Evolutionary conservation across 495 filamentous ascomycete species (phyloP), one percentile per base, ranked within the genome.

Genomic region (Xylaria castorea): DNA sequence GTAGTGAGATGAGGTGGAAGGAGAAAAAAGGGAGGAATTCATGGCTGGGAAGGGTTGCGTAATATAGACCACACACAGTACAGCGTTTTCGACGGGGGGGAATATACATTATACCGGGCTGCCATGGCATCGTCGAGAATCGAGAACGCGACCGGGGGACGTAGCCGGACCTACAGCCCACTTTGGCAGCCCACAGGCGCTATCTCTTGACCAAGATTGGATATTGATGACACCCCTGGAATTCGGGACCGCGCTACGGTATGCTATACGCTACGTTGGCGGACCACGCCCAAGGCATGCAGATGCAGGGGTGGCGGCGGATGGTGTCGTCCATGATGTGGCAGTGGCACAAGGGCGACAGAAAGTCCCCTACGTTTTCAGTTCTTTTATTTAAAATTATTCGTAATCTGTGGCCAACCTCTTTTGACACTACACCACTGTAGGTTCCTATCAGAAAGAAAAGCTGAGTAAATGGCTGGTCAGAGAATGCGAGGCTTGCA

Each of bases 91-190:
- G 57, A 18, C 30, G 32, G 32, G 58, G 60, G 34, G n/a, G n/a
- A n/a, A n/a, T n/a, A n/a, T n/a, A n/a, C n/a, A n/a, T n/a, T 14
- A 2, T n/a, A 42, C 8, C 8, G 34, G 34, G 34, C 18, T 40
- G 60, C 27, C 32, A 42, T 25, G n/a, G 61, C 32, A 18, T 44
- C n/a, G 66, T 25, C 36, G 66, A 50, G 34, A 14, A 57, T 55
- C 50, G 66, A 68, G 48, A 68, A 42, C 32, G 12, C 53, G 50
- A n/a, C 34, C 34, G 34, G 66, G 48, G 18, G 11, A 20, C 32
- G 42, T 44, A 67, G 46, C 64, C 44, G 64, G 64, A 48, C 46
- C 25, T 66, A 40, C 64, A 53, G 5, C 42, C 64, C 64, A 67
- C 64, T 40, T 51, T 51, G 22, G 44, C 46, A 53, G 64, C 64